Evolutionary conservation across 129 eudicot genomes (phyloP).

Genomic region (Saussurea involucrata): DNA sequence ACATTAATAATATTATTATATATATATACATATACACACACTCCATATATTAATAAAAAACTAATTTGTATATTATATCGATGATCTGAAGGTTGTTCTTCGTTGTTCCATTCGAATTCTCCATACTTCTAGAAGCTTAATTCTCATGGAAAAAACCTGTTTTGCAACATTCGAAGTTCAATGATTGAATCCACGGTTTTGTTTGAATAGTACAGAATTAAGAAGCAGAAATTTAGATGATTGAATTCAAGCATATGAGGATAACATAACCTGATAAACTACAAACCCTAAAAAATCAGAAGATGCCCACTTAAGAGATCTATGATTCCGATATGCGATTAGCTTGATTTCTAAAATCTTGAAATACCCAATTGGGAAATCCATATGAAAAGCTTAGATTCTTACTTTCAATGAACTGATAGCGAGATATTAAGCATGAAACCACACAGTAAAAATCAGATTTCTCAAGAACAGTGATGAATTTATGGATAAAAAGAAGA

Average conservation of each 20-base stretch:
- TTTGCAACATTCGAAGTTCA: not conserved
- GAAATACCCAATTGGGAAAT: conserved; percentile 1
- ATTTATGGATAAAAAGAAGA: not conserved
- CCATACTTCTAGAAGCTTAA: conserved; percentile 24
- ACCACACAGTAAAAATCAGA: not conserved
- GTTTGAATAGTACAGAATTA: not conserved
- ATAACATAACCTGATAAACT: no score
- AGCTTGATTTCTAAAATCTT: not conserved
- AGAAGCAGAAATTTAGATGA: not conserved
- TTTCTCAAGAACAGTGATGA: not conserved
- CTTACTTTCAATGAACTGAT: not conserved
- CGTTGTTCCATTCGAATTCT: conserved; percentile 25
- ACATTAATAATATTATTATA: no score
- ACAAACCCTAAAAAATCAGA: not conserved
- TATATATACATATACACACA: no score
- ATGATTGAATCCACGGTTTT: not conserved
- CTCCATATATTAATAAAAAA: no score
- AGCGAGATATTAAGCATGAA: not conserved
- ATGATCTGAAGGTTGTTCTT: conserved; percentile 53
- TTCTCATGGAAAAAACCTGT: conserved; percentile 37
- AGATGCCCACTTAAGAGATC: not conserved
- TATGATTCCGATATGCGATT: not conserved
- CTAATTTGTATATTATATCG: conserved; percentile 48
- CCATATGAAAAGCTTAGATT: not conserved
- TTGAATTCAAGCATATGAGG: not conserved